Evolutionary conservation across 192 early-diverging fungal genomes (phyloP).

Genomic region (Radiomyces spectabilis): DNA sequence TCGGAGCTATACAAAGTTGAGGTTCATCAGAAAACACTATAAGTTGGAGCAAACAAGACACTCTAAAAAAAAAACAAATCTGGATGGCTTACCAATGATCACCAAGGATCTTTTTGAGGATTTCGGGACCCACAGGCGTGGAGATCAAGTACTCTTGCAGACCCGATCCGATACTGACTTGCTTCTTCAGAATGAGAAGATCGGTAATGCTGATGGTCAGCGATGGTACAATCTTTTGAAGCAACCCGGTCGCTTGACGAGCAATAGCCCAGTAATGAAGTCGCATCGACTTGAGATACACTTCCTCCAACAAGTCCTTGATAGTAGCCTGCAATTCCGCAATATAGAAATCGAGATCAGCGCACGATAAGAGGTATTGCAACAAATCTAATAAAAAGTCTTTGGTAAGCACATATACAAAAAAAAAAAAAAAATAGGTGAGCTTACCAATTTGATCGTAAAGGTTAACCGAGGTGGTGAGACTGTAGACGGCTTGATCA

Average conservation of each 20-base stretch:
- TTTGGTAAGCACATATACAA: no score
- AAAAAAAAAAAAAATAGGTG: no score
- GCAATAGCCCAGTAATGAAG: constrained; percentile 73
- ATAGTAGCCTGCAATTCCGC: constrained; percentile 46
- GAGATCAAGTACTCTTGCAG: constrained; percentile 59
- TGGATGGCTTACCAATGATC: constrained; percentile 47
- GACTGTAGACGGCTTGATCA: constrained; percentile 47
- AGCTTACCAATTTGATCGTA: constrained; percentile 78
- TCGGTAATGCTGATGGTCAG: constrained; percentile 78
- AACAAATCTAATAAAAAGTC: no score
- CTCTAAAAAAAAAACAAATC: constrained; percentile 7
- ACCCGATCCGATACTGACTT: constrained; percentile 70
- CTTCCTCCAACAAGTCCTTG: constrained; percentile 64
- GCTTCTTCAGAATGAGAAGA: constrained; percentile 68
- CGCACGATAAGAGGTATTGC: constrained; percentile 71
- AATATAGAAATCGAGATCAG: constrained; percentile 50
- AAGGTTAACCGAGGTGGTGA: constrained; percentile 58
- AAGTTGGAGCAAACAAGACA: background rate
- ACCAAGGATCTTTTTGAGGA: constrained; percentile 56
- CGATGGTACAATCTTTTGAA: constrained; percentile 66
- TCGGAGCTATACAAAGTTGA: constrained; percentile 39
- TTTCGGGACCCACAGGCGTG: constrained; percentile 61
- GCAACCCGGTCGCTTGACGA: constrained; percentile 70
- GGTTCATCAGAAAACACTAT: background rate
- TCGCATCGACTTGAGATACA: constrained; percentile 71